A percentile compares a stretch with the other conserved stretches of the same genome.
phyloP scores from a whole-genome alignment of 163 green algal genomes.

The Prototheca cutis region DNA sequence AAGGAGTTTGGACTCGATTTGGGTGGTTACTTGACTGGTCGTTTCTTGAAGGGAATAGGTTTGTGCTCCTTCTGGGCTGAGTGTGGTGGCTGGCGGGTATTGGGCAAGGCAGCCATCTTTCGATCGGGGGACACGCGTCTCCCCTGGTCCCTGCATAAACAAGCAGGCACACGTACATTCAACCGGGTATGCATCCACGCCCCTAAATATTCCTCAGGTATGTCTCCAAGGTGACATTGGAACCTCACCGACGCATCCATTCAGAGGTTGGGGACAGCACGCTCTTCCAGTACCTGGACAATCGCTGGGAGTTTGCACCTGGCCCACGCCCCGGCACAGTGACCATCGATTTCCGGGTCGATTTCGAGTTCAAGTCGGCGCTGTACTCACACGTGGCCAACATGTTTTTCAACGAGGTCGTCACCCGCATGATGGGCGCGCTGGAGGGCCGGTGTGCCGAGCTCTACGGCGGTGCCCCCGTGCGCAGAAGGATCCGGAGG shows the following conservation, averaged over 20 bases:
- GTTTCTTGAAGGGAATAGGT: no score
- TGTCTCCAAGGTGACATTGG: constrained; percentile 31
- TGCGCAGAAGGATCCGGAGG: not conserved
- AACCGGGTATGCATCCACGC: no score
- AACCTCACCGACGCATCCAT: constrained; percentile 35
- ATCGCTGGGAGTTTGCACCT: constrained; percentile 62
- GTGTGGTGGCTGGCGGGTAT: no score
- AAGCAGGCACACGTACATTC: no score
- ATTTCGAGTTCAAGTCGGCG: constrained; percentile 82
- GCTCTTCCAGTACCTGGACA: constrained; percentile 83
- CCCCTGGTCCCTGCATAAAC: no score
- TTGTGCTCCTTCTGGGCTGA: no score
- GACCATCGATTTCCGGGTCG: constrained; percentile 73
- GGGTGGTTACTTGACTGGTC: no score
- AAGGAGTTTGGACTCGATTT: no score
- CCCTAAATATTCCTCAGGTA: constrained; percentile 18
- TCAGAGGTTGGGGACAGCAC: constrained; percentile 56
- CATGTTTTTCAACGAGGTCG: constrained; percentile 78
- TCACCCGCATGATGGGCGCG: constrained; percentile 69
- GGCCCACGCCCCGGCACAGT: constrained; percentile 52
- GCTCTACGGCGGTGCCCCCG: constrained; percentile 55
- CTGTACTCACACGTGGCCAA: constrained; percentile 69
- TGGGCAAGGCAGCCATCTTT: no score
- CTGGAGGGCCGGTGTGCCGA: constrained; percentile 74
- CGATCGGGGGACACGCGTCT: no score